These are phyloP conservation scores for Fusarium temperatum DNA, from an alignment of 2,329 filamentous ascomycete species.

Conservation along the genomic window DNA sequence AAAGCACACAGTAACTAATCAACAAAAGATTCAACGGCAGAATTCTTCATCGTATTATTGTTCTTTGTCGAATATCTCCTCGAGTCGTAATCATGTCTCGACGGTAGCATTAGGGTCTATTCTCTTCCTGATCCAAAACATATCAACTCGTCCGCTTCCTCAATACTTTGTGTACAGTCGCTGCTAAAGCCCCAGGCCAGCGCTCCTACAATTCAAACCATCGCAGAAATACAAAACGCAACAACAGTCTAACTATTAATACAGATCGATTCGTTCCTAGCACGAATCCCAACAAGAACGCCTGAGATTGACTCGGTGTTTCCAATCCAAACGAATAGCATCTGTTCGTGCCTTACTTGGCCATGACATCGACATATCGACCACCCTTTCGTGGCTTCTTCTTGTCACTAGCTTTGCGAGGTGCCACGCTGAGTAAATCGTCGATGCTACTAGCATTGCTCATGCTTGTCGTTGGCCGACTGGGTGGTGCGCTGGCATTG, in stretches of 20 bases:
- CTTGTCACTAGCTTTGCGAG: conserved; percentile 67
- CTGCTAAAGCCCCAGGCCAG: conserved; percentile 22
- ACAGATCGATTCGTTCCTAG: conserved; percentile 33
- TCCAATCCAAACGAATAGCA: conserved; percentile 8
- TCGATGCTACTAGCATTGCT: conserved; percentile 96
- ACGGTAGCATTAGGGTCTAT: conserved; percentile 30
- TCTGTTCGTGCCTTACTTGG: conserved; percentile 58
- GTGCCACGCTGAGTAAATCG: conserved; percentile 81
- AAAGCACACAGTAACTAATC: not conserved
- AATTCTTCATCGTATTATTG: conserved; percentile 34
- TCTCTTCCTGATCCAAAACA: conserved; percentile 29
- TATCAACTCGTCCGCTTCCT: conserved; percentile 28
- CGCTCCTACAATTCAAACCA: conserved; percentile 3
- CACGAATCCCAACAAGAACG: conserved; percentile 33
- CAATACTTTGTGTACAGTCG: conserved; percentile 19
- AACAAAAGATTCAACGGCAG: not conserved
- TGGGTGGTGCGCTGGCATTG: conserved; percentile 64
- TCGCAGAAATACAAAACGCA: conserved; percentile 32
- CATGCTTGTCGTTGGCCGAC: conserved; percentile 80
- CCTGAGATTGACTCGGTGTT: conserved; percentile 12
- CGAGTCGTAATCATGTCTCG: conserved; percentile 23
- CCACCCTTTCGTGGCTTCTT: conserved; percentile 84
- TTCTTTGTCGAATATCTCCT: conserved; percentile 14
- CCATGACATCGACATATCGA: conserved; percentile 97
- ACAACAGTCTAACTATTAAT: conserved; percentile 36